These are phyloP conservation scores for Jacaranda copaia DNA, from an alignment of 257 asterid genomes.

Conservation along the genomic window DNA sequence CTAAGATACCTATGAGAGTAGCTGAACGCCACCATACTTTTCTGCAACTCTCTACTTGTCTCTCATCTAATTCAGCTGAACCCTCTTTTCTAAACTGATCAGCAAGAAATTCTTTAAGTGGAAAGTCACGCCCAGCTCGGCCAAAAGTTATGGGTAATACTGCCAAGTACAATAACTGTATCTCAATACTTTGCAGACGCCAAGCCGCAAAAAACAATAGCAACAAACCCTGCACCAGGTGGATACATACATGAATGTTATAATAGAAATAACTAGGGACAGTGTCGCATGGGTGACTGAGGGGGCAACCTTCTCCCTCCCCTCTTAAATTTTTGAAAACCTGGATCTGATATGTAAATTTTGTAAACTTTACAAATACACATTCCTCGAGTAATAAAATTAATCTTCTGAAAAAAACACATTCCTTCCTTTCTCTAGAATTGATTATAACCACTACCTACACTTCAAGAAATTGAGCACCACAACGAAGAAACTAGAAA, in stretches of 20 bases:
- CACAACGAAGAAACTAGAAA: too few species aligned
- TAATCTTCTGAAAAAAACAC: too few species aligned
- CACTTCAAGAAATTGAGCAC: too few species aligned
- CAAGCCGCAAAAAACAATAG: neutral
- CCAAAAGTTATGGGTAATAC: neutral
- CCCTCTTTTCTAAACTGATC: neutral
- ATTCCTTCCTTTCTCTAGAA: too few species aligned
- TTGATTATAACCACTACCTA: too few species aligned
- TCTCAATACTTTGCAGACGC: neutral
- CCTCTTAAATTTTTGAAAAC: too few species aligned
- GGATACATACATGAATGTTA: neutral
- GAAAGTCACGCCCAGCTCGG: neutral
- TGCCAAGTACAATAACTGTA: neutral
- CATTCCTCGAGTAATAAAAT: too few species aligned
- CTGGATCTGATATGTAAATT: too few species aligned
- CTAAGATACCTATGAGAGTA: neutral
- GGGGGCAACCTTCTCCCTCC: too few species aligned
- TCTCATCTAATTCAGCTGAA: neutral
- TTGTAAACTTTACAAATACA: too few species aligned
- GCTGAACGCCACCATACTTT: slow-evolving; percentile 28
- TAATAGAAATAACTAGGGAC: too few species aligned
- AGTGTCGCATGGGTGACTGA: too few species aligned
- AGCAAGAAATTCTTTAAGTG: slow-evolving; percentile 17
- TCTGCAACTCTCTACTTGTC: slow-evolving; percentile 18
- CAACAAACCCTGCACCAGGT: neutral